Percentiles rank a stretch among this genome's conserved stretches.
Evolutionary conservation across 2,329 filamentous ascomycete genomes (phyloP).

Genomic region (Sclerotinia nivalis): DNA sequence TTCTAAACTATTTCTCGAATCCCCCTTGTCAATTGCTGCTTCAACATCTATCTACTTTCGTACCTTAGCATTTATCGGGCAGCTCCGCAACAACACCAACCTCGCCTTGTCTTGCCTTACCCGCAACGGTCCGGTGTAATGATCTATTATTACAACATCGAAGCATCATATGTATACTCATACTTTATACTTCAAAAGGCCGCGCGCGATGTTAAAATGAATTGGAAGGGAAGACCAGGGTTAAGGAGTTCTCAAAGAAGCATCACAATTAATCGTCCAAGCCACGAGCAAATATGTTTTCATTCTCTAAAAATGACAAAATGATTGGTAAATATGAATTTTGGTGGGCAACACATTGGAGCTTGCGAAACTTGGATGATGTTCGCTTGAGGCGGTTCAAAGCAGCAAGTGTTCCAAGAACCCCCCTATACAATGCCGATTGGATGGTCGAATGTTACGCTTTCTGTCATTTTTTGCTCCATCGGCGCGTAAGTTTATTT

Average conservation of each 20-base stretch:
- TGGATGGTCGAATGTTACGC: conserved; percentile 29
- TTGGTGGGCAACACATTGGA: background rate
- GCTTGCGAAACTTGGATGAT: conserved; percentile 1
- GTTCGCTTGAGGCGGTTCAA: conserved; percentile 26
- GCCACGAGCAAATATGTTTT: background rate
- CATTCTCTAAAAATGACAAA: background rate
- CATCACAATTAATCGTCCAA: background rate
- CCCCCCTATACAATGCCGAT: conserved; percentile 27
- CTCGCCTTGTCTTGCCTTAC: conserved; percentile 1
- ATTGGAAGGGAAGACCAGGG: background rate
- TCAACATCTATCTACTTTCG: background rate
- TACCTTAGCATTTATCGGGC: background rate
- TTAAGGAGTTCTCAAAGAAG: conserved; percentile 1
- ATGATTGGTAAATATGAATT: conserved; percentile 9
- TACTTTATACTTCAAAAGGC: background rate
- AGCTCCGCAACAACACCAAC: conserved; percentile 7
- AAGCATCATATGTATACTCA: background rate
- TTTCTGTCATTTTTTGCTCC: conserved; percentile 10
- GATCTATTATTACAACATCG: background rate
- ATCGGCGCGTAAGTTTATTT: conserved; percentile 21
- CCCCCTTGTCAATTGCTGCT: conserved; percentile 19
- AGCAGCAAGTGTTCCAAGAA: conserved; percentile 40
- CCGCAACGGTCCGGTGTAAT: background rate
- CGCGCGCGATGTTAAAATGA: background rate
- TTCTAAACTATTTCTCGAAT: conserved; percentile 6